phyloP scores from a whole-genome alignment of 495 filamentous ascomycete genomes.

The Daldinia decipiens region DNA sequence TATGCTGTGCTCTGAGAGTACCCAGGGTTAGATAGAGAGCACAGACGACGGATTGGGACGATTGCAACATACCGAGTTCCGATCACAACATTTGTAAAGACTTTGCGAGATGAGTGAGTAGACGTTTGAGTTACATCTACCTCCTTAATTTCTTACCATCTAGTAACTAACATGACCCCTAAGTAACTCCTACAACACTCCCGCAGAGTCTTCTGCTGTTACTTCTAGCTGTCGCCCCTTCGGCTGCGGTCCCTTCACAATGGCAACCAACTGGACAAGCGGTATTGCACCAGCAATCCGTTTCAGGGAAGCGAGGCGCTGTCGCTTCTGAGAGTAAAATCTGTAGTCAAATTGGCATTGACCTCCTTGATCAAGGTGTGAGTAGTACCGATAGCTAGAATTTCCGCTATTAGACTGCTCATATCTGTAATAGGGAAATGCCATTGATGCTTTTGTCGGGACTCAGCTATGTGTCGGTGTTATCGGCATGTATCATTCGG shows the following conservation, averaged over 20 bases:
- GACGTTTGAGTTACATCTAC: background rate
- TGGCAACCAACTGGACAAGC: conserved; percentile 29
- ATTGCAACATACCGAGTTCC: conserved; percentile 17
- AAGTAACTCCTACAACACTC: conserved; percentile 20
- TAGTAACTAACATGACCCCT: conserved; percentile 1
- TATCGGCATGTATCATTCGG: conserved; percentile 88
- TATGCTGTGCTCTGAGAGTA: conserved; percentile 18
- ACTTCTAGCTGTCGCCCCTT: conserved; percentile 11
- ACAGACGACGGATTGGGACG: background rate
- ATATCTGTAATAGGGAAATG: conserved; percentile 63
- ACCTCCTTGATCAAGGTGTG: conserved; percentile 71
- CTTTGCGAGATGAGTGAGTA: conserved; percentile 32
- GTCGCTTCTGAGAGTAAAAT: conserved; percentile 81
- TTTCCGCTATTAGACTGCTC: background rate
- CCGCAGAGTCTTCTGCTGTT: conserved; percentile 40
- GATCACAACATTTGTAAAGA: conserved; percentile 10
- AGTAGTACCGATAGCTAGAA: conserved; percentile 24
- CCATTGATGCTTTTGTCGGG: conserved; percentile 78
- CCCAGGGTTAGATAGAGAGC: conserved; percentile 9
- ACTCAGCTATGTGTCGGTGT: conserved; percentile 81
- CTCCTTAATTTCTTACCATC: background rate
- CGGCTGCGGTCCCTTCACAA: conserved; percentile 20
- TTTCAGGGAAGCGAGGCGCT: conserved; percentile 64
- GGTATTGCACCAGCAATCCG: conserved; percentile 33
- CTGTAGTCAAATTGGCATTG: conserved; percentile 79